These are phyloP conservation scores for Saccharomyces hybrid DNA, from an alignment of 1,139 yeast genomes.

Conservation along the genomic window DNA sequence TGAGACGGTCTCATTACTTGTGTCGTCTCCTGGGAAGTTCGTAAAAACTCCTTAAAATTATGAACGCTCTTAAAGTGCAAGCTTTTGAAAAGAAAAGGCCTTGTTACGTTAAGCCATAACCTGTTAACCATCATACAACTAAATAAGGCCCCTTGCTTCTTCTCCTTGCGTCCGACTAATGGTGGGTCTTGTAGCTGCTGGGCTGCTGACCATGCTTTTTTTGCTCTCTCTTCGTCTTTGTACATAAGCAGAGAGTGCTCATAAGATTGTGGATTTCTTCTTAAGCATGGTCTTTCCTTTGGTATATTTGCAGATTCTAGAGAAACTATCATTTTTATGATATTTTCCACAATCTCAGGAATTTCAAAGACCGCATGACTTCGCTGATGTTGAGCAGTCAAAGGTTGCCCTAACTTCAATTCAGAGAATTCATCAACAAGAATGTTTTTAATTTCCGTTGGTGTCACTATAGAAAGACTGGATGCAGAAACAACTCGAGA, in stretches of 20 bases:
- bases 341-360: slow-evolving; percentile 67
- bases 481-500: not conserved
- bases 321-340: slow-evolving; percentile 52
- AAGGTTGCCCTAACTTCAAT: slow-evolving; percentile 6
- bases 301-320: slow-evolving; percentile 25
- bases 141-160: slow-evolving; percentile 34
- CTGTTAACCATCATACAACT: slow-evolving; percentile 63
- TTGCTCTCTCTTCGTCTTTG: slow-evolving; percentile 49
- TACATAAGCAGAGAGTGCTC: slow-evolving; percentile 53
- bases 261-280: slow-evolving; percentile 62
- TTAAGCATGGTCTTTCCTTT: slow-evolving; percentile 45
- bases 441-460: not conserved
- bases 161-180: slow-evolving; percentile 1
- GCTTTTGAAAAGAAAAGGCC: slow-evolving; percentile 47
- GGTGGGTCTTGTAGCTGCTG: slow-evolving; percentile 6
- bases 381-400: not conserved
- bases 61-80: slow-evolving; percentile 47
- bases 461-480: not conserved
- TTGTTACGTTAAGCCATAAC: slow-evolving; percentile 53
- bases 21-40: slow-evolving; percentile 2
- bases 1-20: slow-evolving; percentile 33
- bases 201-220: slow-evolving; percentile 40
- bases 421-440: slow-evolving; percentile 8
- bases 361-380: slow-evolving; percentile 52
- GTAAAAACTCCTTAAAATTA: slow-evolving; percentile 42